These are phyloP conservation scores for Elsinoe ampelina DNA, from an alignment of 2,329 filamentous ascomycete species.

Conservation along the genomic window DNA sequence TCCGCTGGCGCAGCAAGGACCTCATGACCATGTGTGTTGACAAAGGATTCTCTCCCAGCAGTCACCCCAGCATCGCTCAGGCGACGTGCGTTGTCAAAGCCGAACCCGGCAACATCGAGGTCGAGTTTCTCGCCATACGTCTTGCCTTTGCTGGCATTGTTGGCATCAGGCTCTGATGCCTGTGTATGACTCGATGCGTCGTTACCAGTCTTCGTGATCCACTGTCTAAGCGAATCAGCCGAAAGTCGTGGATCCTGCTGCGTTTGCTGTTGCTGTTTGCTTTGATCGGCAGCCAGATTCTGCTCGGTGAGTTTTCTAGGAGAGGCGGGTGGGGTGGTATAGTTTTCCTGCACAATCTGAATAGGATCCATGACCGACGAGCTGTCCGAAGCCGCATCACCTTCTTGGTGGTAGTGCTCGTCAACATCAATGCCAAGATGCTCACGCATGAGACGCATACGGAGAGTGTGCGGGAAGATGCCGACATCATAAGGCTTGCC, in stretches of 20 bases:
- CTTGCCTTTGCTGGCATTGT: constrained; percentile 4
- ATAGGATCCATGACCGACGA: constrained; percentile 47
- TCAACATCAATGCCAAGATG: constrained; percentile 95
- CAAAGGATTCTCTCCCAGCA: constrained; percentile 38
- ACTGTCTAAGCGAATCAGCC: constrained; percentile 40
- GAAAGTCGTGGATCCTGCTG: constrained; percentile 54
- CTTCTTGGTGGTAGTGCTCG: constrained; percentile 48
- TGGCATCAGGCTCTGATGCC: background rate
- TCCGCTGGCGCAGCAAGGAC: constrained; percentile 41
- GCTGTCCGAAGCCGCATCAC: constrained; percentile 40
- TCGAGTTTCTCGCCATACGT: constrained; percentile 40
- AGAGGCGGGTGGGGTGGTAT: constrained; percentile 28
- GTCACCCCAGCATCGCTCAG: constrained; percentile 26
- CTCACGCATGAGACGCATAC: constrained; percentile 90
- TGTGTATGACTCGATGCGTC: constrained; percentile 1
- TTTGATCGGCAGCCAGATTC: constrained; percentile 20
- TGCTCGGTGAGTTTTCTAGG: constrained; percentile 22
- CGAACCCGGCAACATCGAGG: constrained; percentile 69
- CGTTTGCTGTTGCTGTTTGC: constrained; percentile 36
- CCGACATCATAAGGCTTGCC: constrained; percentile 83
- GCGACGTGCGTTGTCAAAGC: constrained; percentile 61
- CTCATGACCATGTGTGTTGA: constrained; percentile 55
- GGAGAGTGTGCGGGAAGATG: constrained; percentile 83
- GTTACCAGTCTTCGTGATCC: constrained; percentile 12
- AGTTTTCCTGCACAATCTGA: constrained; percentile 23